A percentile compares a stretch with the other conserved stretches of the same genome.
Conservation (phyloP, 148 eudicot species). For the Camellia sinensis region DNA sequence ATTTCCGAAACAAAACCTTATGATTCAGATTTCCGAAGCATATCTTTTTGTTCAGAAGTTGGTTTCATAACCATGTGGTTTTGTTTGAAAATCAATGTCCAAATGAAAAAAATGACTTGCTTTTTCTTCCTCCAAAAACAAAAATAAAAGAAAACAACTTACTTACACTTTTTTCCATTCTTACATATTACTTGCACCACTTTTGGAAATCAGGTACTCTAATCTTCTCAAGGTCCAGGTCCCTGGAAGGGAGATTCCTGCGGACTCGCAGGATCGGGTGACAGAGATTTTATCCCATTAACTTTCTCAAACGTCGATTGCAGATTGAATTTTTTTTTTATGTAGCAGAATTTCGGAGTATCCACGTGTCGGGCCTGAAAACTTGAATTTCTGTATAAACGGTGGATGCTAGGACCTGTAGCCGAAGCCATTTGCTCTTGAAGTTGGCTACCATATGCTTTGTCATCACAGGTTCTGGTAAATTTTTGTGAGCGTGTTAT, state of each 20-base stretch:
- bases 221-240: conserved; percentile 75
- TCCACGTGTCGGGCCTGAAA: neutral
- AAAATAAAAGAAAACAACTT: neutral
- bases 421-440: neutral
- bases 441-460: neutral
- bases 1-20: too few relatives aligned
- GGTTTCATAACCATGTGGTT: too few relatives aligned
- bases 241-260: conserved; percentile 93
- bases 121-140: too few relatives aligned
- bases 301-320: neutral
- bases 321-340: neutral
- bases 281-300: conserved; percentile 54
- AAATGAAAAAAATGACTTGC: too few relatives aligned
- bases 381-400: neutral
- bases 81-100: neutral
- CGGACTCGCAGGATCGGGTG: conserved; percentile 66
- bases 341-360: neutral
- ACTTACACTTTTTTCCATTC: neutral
- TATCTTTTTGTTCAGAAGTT: too few relatives aligned
- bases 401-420: neutral
- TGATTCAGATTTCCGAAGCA: too few relatives aligned
- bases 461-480: neutral
- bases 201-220: conserved; percentile 46
- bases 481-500: neutral
- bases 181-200: neutral